phyloP scores from a whole-genome alignment of 1,139 yeast genomes.

The Zygosaccharomyces sapae region DNA sequence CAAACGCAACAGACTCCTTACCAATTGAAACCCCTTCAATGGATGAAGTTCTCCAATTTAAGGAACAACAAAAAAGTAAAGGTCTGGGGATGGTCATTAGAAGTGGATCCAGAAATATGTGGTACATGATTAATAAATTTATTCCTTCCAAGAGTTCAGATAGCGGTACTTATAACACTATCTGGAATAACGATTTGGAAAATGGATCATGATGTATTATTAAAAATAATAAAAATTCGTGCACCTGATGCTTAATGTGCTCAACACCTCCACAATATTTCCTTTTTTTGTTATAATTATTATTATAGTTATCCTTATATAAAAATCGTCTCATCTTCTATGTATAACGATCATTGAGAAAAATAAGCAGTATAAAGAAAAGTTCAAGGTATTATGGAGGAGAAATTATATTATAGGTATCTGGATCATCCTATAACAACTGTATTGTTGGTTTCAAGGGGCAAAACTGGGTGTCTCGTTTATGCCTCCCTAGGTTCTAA shows the following conservation, averaged over 20 bases:
- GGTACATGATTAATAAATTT: constrained; percentile 18
- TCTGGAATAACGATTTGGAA: constrained; percentile 13
- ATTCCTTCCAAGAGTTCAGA: constrained; percentile 13
- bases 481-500: constrained; percentile 23
- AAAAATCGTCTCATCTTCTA: background rate
- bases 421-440: constrained; percentile 12
- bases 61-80: constrained; percentile 12
- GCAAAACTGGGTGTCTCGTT: constrained; percentile 15
- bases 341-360: background rate
- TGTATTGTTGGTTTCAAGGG: constrained; percentile 17
- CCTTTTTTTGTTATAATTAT: background rate
- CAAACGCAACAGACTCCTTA: constrained; percentile 10
- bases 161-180: constrained; percentile 20
- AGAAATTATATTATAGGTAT: constrained; percentile 14
- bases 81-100: constrained; percentile 18
- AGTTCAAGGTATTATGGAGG: constrained; percentile 6
- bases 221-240: background rate
- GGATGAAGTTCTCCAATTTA: constrained; percentile 21
- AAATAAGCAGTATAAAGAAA: background rate
- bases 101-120: constrained; percentile 23
- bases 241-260: background rate
- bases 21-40: constrained; percentile 22
- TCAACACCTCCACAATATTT: background rate
- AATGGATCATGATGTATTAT: background rate
- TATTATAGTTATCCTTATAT: background rate